Base-by-base conservation (phyloP, 2,329 filamentous ascomycete species). In the Fusarium subglutinans region DNA sequence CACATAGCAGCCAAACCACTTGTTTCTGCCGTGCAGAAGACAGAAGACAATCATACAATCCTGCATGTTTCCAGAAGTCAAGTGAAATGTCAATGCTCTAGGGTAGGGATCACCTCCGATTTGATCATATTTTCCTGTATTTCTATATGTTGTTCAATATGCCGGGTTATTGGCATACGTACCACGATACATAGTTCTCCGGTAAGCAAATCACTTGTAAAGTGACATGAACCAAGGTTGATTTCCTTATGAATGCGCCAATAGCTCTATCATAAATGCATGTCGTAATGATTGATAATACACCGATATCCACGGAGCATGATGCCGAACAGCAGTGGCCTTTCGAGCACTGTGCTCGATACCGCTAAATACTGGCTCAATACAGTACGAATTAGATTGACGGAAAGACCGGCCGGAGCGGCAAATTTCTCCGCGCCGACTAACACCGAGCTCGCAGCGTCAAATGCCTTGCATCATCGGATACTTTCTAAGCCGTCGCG, bases 391-490 rank as follows among this genome's bases (percentile, higher is more conserved):
- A 65, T 12, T 45, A 2, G 6, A 0, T 1, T 17, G 8, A 40
- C 47, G 56, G 56, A 66, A 72, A 50, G 62, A 18, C 74, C 75
- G 77, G 60, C 69, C 77, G 77, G 77, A 74, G 66, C 77, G 77
- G 77, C 75, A 77, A 78, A 79, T 79, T 81, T 81, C 79, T 81
- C 80, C 80, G 80, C 75, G 37, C 80, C 79, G 80, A 77, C 80
- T 80, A 81, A 79, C 76, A 81, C 79, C 79, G 79, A 81, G 73
- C 70, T 63, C 59, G 67, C 66, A 72, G 72, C 61, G 50, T 51
- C 71, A 74, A 70, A 73, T 72, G 73, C 62, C 73, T 78, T 78
- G 78, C 79, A 80, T 80, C 79, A 80, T 76, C 71, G 66, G 72
- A 48, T 40, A 61, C 24, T 58, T 61, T 63, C 62, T 69, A 70